Conservation (phyloP, 352 stramenopile genomes). For the Globisporangium radiosum region DNA sequence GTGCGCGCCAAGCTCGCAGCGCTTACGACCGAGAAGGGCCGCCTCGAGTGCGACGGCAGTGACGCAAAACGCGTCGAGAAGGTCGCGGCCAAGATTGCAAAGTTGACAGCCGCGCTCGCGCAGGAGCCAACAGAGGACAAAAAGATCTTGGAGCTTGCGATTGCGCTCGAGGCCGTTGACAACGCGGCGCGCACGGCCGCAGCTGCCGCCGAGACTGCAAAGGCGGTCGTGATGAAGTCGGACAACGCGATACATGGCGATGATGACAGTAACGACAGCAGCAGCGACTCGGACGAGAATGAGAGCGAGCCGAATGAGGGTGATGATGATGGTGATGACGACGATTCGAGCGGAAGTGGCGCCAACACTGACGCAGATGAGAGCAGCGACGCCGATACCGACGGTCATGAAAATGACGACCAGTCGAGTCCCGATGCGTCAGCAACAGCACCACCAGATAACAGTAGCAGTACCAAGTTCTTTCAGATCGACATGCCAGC, state of each 20-base stretch:
- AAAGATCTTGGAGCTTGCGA: constrained; percentile 40
- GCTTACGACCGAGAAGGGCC: constrained; percentile 18
- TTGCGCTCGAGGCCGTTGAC: constrained; percentile 28
- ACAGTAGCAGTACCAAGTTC: constrained; percentile 14
- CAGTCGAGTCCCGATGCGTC: too few species aligned
- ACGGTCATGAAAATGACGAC: too few species aligned
- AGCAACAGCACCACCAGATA: neutral
- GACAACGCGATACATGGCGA: constrained; percentile 1
- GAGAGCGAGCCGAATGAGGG: constrained; percentile 11
- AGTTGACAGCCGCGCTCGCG: constrained; percentile 23
- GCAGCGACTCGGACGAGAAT: constrained; percentile 13
- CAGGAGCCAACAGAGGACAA: constrained; percentile 26
- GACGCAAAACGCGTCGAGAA: constrained; percentile 18
- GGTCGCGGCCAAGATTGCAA: constrained; percentile 26
- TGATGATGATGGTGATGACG: constrained; percentile 12
- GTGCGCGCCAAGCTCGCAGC: constrained; percentile 23
- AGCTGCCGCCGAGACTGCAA: constrained; percentile 16
- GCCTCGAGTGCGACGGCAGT: constrained; percentile 13
- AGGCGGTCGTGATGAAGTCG: constrained; percentile 18
- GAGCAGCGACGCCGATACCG: too few species aligned
- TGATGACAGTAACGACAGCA: neutral
- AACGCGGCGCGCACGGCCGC: constrained; percentile 21
- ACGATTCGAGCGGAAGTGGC: neutral
- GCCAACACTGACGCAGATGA: too few species aligned
- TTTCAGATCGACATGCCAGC: constrained; percentile 51